Evolutionary conservation across 139 green algal genomes (phyloP).

Genomic region (Zygnema circumcarinatum): DNA sequence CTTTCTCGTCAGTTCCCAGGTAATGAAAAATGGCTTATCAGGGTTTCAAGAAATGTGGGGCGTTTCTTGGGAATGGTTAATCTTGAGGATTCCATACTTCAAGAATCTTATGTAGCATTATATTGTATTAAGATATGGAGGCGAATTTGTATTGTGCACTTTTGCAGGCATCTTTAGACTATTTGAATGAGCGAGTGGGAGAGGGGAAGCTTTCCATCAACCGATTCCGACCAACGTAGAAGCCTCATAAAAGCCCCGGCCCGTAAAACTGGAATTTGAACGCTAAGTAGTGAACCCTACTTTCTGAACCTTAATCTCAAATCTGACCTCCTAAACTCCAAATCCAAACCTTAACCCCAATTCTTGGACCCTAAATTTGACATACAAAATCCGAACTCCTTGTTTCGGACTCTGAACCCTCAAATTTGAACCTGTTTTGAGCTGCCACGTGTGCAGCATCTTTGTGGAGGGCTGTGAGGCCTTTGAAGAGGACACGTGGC

Average conservation of each 20-base stretch:
- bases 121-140: background rate
- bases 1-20: conserved; percentile 69
- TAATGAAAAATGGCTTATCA: conserved; percentile 41
- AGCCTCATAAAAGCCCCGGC: background rate
- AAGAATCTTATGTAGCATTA: background rate
- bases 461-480: conserved; percentile 62
- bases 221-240: conserved; percentile 77
- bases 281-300: too few relatives aligned
- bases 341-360: background rate
- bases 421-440: background rate
- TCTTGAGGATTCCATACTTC: background rate
- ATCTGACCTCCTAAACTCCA: conserved; percentile 12
- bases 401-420: background rate
- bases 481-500: conserved; percentile 76
- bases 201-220: conserved; percentile 70
- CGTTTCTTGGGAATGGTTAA: background rate
- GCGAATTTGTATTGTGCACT: background rate
- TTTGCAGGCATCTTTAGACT: conserved; percentile 61
- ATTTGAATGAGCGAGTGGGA: conserved; percentile 68
- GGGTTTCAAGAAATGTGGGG: background rate
- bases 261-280: background rate
- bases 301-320: background rate
- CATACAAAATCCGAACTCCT: too few relatives aligned
- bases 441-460: too few relatives aligned
- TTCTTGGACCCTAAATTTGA: background rate